Evolutionary conservation across 2,329 filamentous ascomycete genomes (phyloP), one percentile per base, ranked within the genome.

Genomic region (Ascochyta fabae): DNA sequence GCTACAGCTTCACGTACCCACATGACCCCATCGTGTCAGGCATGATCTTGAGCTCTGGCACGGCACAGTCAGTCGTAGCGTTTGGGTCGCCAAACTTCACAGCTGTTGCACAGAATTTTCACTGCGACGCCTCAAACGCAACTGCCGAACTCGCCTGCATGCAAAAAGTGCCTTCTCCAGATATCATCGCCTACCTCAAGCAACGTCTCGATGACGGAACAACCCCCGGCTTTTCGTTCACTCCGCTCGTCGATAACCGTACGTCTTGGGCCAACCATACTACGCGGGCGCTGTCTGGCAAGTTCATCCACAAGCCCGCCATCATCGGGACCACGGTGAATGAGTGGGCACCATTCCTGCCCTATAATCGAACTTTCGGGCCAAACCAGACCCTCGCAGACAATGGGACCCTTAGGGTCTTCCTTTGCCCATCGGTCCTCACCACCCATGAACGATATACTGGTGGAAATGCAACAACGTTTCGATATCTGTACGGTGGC

Each of bases 1-100:
- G 78, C 62, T 81, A 79, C 72, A 73, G 78, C 3, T 84, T 81
- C 46, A 78, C 81, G 1, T 82, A 79, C 41, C 59, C 61, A 2
- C 49, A 78, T 0, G 79, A 84, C 36, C 80, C 82, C 13, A 84
- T 84, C 23, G 75, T 68, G 2, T 49, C 56, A 3, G 61, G 64
- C 33, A 39, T 66, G 15, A 70, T 71, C 13, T 52, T 68, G 53
- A 58, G 64, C 48, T 69, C 66, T 12, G 66, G 68, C 6, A 61
- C 40, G 15, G 51, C 65, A 3, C 46, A 58, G 1, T 41, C 66
- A n/a, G 29, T 31, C 10, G 36, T 65, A 13, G 6, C 1, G 1
- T 60, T 24, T 13, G 26, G 56, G n/a, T 62, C 73, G 9, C 61
- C 65, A 3, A 77, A 77, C 56, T 77, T 78, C 59, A 73, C 72